These are phyloP conservation scores for Xerocomellus dryophilus DNA, from an alignment of 768 basidiomycete genomes.

Conservation along the genomic window DNA sequence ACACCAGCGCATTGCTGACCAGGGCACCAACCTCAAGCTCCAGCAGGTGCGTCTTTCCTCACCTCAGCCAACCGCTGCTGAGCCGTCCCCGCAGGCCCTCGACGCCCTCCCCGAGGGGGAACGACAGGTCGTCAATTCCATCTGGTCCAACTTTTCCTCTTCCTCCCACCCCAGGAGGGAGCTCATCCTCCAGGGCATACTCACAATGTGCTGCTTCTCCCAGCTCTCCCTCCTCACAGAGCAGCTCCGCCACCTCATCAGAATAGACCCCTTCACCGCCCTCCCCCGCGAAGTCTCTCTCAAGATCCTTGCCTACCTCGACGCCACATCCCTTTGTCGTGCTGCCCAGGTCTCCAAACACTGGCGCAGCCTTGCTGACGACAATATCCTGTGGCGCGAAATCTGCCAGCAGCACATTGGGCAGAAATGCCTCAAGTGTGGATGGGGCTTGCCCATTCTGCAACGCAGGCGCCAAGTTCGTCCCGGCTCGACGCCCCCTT, in stretches of 20 bases:
- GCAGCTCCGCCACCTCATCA: conserved; percentile 86
- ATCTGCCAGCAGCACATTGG: conserved; percentile 99
- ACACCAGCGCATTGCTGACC: conserved; percentile 96
- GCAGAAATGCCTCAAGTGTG: conserved; percentile 93
- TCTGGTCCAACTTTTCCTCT: conserved; percentile 97
- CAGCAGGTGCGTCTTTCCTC: conserved; percentile 63
- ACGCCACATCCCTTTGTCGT: conserved; percentile 88
- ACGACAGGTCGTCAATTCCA: conserved; percentile 80
- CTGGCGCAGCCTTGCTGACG: conserved; percentile 90
- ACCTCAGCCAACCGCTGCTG: not conserved
- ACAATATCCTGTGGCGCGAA: conserved; percentile 90
- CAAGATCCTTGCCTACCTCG: conserved; percentile 83
- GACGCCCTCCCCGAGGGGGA: conserved; percentile 86
- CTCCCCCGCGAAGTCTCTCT: conserved; percentile 89
- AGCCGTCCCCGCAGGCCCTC: conserved; percentile 60
- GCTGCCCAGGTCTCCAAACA: conserved; percentile 85
- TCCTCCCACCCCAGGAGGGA: conserved; percentile 88
- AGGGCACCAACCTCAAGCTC: conserved; percentile 87
- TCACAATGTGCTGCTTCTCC: conserved; percentile 99
- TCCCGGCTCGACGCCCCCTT: conserved; percentile 39
- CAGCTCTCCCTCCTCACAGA: conserved; percentile 95
- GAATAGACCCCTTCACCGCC: conserved; percentile 90
- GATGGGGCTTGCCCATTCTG: conserved; percentile 93
- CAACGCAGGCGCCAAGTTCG: conserved; percentile 62
- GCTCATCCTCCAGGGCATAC: conserved; percentile 91